Conservation (phyloP, 2,329 filamentous ascomycete species). For the Epichloe elymi region DNA sequence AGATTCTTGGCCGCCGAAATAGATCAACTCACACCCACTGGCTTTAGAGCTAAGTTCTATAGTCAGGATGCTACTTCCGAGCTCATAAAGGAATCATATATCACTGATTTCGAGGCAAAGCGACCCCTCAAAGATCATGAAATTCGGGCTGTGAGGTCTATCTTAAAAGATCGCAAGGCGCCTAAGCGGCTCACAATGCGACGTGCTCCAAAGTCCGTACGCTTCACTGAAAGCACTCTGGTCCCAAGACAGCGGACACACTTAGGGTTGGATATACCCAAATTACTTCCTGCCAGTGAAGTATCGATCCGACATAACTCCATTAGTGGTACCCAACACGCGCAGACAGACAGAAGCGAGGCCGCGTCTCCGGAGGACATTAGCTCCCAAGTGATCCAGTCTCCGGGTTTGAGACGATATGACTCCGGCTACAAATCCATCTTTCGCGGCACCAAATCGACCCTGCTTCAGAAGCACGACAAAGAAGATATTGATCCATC, state of each 20-base stretch:
- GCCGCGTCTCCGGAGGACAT: background rate
- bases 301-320: background rate
- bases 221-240: slow-evolving; percentile 16
- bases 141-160: slow-evolving; percentile 13
- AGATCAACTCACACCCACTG: slow-evolving; percentile 8
- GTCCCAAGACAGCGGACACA: slow-evolving; percentile 15
- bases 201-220: slow-evolving; percentile 16
- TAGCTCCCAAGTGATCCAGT: background rate
- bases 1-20: slow-evolving; percentile 6
- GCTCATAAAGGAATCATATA: slow-evolving; percentile 10
- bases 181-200: slow-evolving; percentile 15
- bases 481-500: slow-evolving; percentile 5
- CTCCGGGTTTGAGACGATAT: background rate
- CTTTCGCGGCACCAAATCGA: background rate
- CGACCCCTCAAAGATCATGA: slow-evolving; percentile 10
- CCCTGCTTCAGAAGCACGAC: background rate
- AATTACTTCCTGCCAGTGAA: slow-evolving; percentile 3
- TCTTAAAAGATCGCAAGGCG: slow-evolving; percentile 16
- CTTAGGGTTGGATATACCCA: slow-evolving; percentile 14
- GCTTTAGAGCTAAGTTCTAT: slow-evolving; percentile 11
- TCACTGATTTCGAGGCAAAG: slow-evolving; percentile 12
- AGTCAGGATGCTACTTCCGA: slow-evolving; percentile 10
- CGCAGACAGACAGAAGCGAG: background rate
- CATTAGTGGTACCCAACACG: background rate
- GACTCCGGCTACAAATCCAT: background rate